phyloP scores from a whole-genome alignment of 306 rosid genomes.

The Comarum palustre region DNA sequence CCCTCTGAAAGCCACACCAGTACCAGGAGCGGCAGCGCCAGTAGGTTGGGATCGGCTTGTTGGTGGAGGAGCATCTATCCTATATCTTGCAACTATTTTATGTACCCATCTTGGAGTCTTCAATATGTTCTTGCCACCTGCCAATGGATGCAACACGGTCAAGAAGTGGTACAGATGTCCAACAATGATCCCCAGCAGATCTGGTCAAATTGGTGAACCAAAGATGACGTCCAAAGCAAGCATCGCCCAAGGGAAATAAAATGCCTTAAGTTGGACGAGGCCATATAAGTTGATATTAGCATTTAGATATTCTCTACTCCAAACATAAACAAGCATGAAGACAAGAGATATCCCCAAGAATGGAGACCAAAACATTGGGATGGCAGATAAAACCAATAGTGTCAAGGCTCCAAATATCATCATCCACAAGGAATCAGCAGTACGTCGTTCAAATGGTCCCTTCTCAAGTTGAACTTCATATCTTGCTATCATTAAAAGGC shows the following conservation, averaged over 20 bases:
- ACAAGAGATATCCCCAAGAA: slow-evolving; percentile 82
- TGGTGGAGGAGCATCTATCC: slow-evolving; percentile 68
- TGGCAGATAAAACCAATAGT: slow-evolving; percentile 64
- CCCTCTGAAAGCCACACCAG: slow-evolving; percentile 77
- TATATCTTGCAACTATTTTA: slow-evolving; percentile 70
- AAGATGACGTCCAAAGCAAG: slow-evolving; percentile 89
- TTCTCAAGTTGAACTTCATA: slow-evolving; percentile 96
- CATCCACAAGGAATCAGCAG: slow-evolving; percentile 99
- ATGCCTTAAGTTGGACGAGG: slow-evolving; percentile 83
- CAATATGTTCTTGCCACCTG: slow-evolving; percentile 75
- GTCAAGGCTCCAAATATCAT: slow-evolving; percentile 74
- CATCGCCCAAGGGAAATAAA: slow-evolving; percentile 97
- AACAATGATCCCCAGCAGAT: slow-evolving; percentile 83
- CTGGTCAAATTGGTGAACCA: slow-evolving; percentile 63
- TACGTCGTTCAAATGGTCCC: slow-evolving; percentile 78
- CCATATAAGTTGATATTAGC: slow-evolving; percentile 85
- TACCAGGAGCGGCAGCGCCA: slow-evolving; percentile 40
- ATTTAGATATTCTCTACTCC: slow-evolving; percentile 98
- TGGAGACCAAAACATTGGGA: slow-evolving; percentile 57
- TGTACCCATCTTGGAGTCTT: slow-evolving; percentile 83
- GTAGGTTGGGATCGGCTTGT: slow-evolving; percentile 32
- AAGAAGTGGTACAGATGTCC: slow-evolving; percentile 94
- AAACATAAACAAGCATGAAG: slow-evolving; percentile 85
- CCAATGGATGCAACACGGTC: slow-evolving; percentile 90
- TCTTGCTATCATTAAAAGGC: slow-evolving; percentile 83